Percentiles rank a stretch among this genome's conserved stretches.
These are phyloP conservation scores for Verticillium alfalfae DNA, from an alignment of 2,329 filamentous ascomycete species.

Conservation along the genomic window DNA sequence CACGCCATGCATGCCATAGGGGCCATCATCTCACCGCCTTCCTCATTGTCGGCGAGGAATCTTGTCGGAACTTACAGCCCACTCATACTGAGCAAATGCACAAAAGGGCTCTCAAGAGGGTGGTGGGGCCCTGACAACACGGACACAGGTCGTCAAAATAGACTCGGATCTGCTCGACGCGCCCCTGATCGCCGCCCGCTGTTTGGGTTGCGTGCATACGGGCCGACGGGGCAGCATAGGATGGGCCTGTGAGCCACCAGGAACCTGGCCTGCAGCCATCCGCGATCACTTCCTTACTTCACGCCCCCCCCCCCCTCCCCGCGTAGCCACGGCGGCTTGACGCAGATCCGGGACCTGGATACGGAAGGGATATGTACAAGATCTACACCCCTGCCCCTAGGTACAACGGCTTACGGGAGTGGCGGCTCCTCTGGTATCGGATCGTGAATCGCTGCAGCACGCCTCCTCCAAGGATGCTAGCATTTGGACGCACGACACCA, in stretches of 20 bases:
- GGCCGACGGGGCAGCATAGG: constrained; percentile 1
- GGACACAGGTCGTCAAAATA: constrained; percentile 11
- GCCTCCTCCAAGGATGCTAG: neutral
- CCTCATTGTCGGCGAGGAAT: neutral
- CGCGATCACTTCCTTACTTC: neutral
- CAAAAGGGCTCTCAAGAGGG: neutral
- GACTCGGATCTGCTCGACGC: no score
- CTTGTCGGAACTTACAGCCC: neutral
- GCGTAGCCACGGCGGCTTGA: constrained; percentile 5
- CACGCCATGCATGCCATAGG: no score
- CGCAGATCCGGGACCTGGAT: constrained; percentile 7
- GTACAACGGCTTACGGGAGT: neutral
- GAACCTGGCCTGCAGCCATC: constrained; percentile 2
- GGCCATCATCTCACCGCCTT: neutral
- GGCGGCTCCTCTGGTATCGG: neutral
- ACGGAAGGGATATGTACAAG: neutral
- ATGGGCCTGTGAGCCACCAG: neutral
- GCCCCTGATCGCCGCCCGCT: constrained; percentile 9
- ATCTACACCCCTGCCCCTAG: neutral
- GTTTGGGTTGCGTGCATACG: constrained; percentile 12
- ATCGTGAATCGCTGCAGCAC: neutral
- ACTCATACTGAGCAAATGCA: neutral
- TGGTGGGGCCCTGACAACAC: no score
- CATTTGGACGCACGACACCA: neutral
- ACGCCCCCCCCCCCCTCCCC: neutral